Evolutionary conservation across 495 filamentous ascomycete genomes (phyloP).

Genomic region (Copromyces sp.): DNA sequence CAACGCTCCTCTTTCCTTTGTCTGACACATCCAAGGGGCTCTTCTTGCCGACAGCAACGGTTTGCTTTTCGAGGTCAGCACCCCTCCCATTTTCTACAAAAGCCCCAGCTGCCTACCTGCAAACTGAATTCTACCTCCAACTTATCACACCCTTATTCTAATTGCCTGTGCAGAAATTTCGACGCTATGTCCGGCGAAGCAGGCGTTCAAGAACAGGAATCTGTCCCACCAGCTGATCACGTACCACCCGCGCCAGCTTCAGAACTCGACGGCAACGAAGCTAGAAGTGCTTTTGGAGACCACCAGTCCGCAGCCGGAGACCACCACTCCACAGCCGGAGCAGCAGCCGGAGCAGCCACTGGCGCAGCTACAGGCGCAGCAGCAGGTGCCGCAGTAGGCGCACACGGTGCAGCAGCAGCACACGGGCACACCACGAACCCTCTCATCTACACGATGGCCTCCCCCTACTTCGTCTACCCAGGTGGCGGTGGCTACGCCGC

Average conservation of each 20-base stretch:
- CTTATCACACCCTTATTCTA: neutral
- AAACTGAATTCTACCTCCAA: neutral
- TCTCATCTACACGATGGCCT: neutral
- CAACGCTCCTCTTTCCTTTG: neutral
- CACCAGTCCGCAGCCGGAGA: neutral
- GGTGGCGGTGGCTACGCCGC: neutral
- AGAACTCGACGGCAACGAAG: neutral
- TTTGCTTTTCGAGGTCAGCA: neutral
- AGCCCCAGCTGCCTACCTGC: neutral
- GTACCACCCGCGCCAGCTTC: neutral
- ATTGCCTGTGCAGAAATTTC: neutral
- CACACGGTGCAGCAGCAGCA: neutral
- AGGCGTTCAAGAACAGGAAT: neutral
- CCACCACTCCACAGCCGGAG: neutral
- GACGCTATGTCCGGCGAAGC: neutral
- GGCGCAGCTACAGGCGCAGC: neutral
- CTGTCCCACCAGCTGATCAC: neutral
- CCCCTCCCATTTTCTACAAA: neutral
- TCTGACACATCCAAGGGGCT: neutral
- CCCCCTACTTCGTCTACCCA: neutral
- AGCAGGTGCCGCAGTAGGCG: neutral
- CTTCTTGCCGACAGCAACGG: neutral
- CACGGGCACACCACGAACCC: neutral
- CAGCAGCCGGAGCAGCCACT: neutral
- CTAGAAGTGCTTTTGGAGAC: neutral